Conservation (phyloP, 2,329 filamentous ascomycete genomes). For the Lachnum nothofagi region DNA sequence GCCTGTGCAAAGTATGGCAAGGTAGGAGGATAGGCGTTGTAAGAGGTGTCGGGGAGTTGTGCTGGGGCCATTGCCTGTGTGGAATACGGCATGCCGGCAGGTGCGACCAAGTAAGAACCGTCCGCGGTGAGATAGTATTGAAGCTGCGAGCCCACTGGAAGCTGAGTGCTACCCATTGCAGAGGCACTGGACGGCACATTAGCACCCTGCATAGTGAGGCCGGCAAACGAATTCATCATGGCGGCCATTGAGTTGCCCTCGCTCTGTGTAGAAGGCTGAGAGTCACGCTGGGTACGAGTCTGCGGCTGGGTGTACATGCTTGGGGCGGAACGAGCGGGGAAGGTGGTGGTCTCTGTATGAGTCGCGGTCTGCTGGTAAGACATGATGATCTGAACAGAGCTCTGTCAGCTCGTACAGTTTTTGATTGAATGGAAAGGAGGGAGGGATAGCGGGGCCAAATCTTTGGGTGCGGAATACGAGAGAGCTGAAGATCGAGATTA, state of each 20-base stretch:
- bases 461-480: neutral
- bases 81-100: conserved; percentile 29
- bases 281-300: conserved; percentile 25
- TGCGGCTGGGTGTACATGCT: conserved; percentile 32
- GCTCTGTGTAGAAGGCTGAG: conserved; percentile 22
- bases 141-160: conserved; percentile 29
- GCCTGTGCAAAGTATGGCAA: conserved; percentile 31
- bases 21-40: conserved; percentile 27
- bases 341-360: conserved; percentile 24
- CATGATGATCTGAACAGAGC: conserved; percentile 30
- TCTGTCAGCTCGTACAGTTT: conserved; percentile 13
- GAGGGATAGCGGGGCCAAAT: neutral
- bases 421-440: conserved; percentile 1
- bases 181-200: conserved; percentile 32
- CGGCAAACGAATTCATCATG: conserved; percentile 30
- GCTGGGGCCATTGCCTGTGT: conserved; percentile 26
- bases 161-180: conserved; percentile 25
- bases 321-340: conserved; percentile 24
- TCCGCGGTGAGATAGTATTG: conserved; percentile 32
- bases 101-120: conserved; percentile 32
- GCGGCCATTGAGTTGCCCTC: conserved; percentile 25
- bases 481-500: neutral
- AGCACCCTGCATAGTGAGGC: conserved; percentile 31
- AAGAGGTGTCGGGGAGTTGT: conserved; percentile 28
- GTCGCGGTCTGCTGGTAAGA: conserved; percentile 33